phyloP scores from a whole-genome alignment of 768 basidiomycete species.

The Pisolithus marmoratus region DNA sequence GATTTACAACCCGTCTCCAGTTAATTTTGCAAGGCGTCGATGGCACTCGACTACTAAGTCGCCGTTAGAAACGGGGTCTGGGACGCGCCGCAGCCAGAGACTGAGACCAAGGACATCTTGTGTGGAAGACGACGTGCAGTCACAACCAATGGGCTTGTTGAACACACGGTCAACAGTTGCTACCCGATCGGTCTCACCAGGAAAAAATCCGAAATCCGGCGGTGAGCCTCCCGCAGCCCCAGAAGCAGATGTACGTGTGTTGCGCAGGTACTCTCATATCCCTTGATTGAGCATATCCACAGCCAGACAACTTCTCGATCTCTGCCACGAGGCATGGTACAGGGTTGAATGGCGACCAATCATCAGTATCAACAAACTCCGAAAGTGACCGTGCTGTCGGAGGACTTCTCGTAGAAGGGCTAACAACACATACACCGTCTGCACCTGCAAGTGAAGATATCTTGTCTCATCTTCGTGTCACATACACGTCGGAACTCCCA shows the following conservation, averaged over 20 bases:
- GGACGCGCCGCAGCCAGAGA: constrained; percentile 30
- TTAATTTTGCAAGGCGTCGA: constrained; percentile 55
- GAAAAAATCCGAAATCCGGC: constrained; percentile 20
- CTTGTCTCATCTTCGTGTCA: constrained; percentile 33
- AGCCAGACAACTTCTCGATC: constrained; percentile 25
- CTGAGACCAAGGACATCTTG: constrained; percentile 27
- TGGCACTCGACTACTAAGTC: constrained; percentile 45
- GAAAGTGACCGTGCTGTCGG: constrained; percentile 30
- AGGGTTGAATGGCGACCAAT: constrained; percentile 24
- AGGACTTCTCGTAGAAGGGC: constrained; percentile 28
- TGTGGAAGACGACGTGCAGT: constrained; percentile 23
- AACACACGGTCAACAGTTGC: constrained; percentile 26
- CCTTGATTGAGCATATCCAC: constrained; percentile 20
- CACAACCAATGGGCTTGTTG: constrained; percentile 24
- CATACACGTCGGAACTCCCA: constrained; percentile 30
- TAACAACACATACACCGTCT: constrained; percentile 23
- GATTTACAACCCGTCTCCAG: constrained; percentile 58
- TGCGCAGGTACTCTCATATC: constrained; percentile 23
- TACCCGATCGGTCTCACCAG: constrained; percentile 29
- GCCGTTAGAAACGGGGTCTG: constrained; percentile 28
- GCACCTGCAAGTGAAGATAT: constrained; percentile 26
- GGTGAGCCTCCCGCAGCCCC: constrained; percentile 16
- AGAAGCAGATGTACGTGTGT: constrained; percentile 29
- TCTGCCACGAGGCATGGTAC: constrained; percentile 21
- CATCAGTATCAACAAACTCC: constrained; percentile 31